Evolutionary conservation across 148 eudicot genomes (phyloP).

Genomic region (Rhododendron ferrugineum): DNA sequence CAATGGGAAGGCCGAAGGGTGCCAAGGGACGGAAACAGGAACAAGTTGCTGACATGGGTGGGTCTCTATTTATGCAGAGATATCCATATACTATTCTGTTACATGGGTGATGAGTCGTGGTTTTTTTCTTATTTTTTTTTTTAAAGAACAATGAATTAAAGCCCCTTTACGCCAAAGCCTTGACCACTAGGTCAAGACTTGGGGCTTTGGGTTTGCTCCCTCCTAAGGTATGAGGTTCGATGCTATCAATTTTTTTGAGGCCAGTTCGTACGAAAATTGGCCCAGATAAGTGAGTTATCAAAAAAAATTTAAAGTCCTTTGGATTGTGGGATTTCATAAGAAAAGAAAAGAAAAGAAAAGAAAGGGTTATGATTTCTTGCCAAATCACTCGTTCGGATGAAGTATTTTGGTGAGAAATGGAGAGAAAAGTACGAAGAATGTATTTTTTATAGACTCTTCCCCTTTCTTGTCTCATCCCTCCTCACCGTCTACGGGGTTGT

Average conservation of each 20-base stretch:
- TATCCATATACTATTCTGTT: background rate
- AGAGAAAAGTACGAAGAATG: background rate
- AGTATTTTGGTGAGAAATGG: no score
- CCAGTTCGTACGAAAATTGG: no score
- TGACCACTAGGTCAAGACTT: background rate
- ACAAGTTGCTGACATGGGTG: conserved; percentile 23
- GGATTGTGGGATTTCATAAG: background rate
- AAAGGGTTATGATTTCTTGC: no score
- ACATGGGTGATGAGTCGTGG: background rate
- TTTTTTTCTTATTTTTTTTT: no score
- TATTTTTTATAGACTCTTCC: background rate
- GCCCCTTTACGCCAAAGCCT: background rate
- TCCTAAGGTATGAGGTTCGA: background rate
- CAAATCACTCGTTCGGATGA: no score
- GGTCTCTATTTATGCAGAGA: background rate
- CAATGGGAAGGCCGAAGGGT: conserved; percentile 47
- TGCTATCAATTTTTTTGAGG: background rate
- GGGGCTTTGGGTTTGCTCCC: background rate
- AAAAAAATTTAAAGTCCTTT: background rate
- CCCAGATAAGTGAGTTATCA: no score
- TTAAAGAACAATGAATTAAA: background rate
- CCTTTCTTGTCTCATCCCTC: background rate
- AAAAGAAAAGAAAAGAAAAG: background rate
- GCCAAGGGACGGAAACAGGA: conserved; percentile 23
- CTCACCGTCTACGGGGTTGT: no score